A percentile compares a stretch with the other conserved stretches of the same genome.
phyloP scores from a whole-genome alignment of 768 basidiomycete genomes.

The Podaxis pistillaris region DNA sequence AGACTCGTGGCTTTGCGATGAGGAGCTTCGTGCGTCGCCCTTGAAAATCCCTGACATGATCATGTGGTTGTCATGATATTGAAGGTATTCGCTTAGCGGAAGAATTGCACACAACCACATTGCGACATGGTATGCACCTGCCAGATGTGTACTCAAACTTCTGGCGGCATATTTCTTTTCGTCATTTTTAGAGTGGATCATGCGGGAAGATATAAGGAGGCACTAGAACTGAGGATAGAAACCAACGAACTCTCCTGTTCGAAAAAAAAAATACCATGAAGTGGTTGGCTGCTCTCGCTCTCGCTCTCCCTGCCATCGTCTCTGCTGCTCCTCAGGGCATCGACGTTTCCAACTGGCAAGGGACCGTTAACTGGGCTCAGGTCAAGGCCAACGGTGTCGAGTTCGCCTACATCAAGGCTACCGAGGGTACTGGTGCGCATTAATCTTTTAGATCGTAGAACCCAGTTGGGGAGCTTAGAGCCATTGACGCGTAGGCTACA shows the following conservation, averaged over 20 bases:
- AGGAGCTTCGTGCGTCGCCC: background rate
- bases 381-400: conserved; percentile 49
- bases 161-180: background rate
- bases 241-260: background rate
- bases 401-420: conserved; percentile 69
- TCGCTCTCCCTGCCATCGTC: conserved; percentile 5
- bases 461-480: background rate
- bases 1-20: background rate
- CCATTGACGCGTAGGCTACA: conserved; percentile 28
- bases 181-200: background rate
- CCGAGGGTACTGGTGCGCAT: conserved; percentile 51
- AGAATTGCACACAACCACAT: background rate
- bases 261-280: background rate
- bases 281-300: conserved; percentile 1
- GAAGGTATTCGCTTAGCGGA: background rate
- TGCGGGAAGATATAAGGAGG: background rate
- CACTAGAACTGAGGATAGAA: background rate
- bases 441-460: background rate
- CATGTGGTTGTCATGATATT: background rate
- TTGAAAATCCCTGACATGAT: background rate
- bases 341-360: conserved; percentile 54
- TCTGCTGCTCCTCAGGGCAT: conserved; percentile 43
- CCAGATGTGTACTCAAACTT: background rate
- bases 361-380: conserved; percentile 47
- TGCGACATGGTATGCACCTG: background rate